Percentiles rank a stretch among this genome's conserved stretches.
Evolutionary conservation across 2,329 filamentous ascomycete genomes (phyloP).

Genomic region (Xylaria multiplex): DNA sequence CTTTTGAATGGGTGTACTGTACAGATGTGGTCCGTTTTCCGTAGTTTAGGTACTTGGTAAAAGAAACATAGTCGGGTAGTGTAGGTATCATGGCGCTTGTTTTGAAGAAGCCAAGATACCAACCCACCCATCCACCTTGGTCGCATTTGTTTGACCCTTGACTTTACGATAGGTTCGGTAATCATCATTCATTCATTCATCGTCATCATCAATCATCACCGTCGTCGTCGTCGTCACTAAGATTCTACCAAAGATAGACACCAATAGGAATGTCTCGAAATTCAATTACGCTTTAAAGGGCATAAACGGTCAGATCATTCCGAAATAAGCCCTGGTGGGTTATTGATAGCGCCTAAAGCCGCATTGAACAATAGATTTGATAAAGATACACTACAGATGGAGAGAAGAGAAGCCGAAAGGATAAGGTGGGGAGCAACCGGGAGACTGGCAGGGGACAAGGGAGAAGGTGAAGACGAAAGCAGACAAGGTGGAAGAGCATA

Average conservation of each 20-base stretch:
- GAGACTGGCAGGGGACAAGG: background rate
- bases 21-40: background rate
- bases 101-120: constrained; percentile 24
- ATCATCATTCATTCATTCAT: background rate
- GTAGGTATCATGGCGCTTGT: constrained; percentile 32
- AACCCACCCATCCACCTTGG: constrained; percentile 7
- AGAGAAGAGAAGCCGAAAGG: background rate
- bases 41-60: background rate
- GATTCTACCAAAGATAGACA: background rate
- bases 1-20: background rate
- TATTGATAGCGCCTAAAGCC: no score
- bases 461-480: constrained; percentile 22
- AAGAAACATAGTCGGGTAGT: background rate
- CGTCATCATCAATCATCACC: background rate
- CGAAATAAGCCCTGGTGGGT: no score
- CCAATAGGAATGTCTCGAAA: background rate
- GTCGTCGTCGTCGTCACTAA: background rate
- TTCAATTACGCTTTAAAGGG: no score
- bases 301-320: no score
- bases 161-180: background rate
- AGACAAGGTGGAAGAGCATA: constrained; percentile 18
- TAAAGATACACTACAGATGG: no score
- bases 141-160: constrained; percentile 18
- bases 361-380: no score
- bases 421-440: background rate